Conservation (phyloP, 129 eudicot genomes). For the Ambrosia artemisiifolia region DNA sequence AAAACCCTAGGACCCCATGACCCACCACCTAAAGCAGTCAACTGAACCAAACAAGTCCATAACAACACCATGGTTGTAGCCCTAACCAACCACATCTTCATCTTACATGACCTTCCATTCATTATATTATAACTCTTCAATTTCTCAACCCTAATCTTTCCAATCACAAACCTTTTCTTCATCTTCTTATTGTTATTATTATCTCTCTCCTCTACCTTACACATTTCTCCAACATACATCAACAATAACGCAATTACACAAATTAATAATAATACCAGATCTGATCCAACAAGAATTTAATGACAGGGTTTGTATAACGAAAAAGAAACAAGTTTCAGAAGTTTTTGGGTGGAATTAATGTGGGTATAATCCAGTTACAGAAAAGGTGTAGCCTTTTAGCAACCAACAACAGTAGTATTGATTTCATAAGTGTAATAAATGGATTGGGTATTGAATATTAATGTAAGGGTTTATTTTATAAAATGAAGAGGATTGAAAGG, state of each 20-base stretch:
- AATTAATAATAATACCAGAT: no score
- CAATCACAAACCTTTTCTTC: slow-evolving; percentile 37
- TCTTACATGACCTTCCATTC: slow-evolving; percentile 51
- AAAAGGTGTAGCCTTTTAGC: slow-evolving; percentile 12
- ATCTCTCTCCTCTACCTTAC: slow-evolving; percentile 38
- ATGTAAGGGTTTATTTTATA: no score
- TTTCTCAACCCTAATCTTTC: slow-evolving; percentile 51
- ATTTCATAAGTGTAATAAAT: neutral
- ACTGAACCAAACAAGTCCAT: slow-evolving; percentile 92
- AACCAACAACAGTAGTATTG: neutral
- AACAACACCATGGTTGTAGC: slow-evolving; percentile 69
- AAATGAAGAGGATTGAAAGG: neutral
- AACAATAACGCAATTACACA: neutral
- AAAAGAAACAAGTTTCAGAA: slow-evolving; percentile 14
- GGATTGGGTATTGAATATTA: neutral
- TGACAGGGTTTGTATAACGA: no score
- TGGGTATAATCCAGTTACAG: neutral
- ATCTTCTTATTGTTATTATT: slow-evolving; percentile 32
- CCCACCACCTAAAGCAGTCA: slow-evolving; percentile 72
- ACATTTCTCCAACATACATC: slow-evolving; percentile 39
- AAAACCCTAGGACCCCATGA: slow-evolving; percentile 87
- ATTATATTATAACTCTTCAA: slow-evolving; percentile 37
- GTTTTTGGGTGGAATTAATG: slow-evolving; percentile 11
- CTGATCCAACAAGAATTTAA: slow-evolving; percentile 32
- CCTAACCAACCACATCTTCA: slow-evolving; percentile 87